Percentiles rank a stretch among this genome's conserved stretches.
phyloP scores from a whole-genome alignment of 2,329 filamentous ascomycete genomes.

The Diplodia seriata region DNA sequence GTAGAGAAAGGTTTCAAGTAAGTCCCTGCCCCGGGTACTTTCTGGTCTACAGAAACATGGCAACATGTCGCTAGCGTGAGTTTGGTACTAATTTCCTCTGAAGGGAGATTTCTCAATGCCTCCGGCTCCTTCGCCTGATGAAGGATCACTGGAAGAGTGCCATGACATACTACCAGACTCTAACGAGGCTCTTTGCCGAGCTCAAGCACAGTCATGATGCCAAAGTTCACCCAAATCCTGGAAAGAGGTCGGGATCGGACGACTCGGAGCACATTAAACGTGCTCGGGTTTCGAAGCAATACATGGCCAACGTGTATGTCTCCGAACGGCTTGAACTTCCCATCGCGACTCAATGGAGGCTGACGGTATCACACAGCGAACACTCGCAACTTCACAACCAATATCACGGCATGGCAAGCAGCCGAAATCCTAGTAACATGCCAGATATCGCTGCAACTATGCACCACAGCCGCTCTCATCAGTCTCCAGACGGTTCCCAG shows the following conservation, averaged over 20 bases:
- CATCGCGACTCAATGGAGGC: background rate
- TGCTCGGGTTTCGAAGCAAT: background rate
- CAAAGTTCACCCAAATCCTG: conserved; percentile 2
- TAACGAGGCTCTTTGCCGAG: conserved; percentile 21
- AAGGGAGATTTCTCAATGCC: conserved; percentile 22
- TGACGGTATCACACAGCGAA: conserved; percentile 1
- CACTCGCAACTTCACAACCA: background rate
- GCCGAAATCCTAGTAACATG: background rate
- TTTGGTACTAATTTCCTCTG: background rate
- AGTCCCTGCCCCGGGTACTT: background rate
- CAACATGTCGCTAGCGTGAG: background rate
- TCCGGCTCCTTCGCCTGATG: conserved; percentile 27
- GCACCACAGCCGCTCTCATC: conserved; percentile 1
- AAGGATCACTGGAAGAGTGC: conserved; percentile 31
- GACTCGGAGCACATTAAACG: conserved; percentile 13
- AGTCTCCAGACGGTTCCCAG: conserved; percentile 9
- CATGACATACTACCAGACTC: conserved; percentile 29
- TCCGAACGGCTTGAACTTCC: background rate
- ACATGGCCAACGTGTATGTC: conserved; percentile 7
- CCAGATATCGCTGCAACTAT: background rate
- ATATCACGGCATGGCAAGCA: background rate
- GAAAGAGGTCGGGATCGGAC: conserved; percentile 2
- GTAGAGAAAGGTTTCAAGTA: conserved; percentile 22
- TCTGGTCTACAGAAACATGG: background rate
- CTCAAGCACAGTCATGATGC: conserved; percentile 6